These are phyloP conservation scores for Diospyros lotus DNA, from an alignment of 148 eudicot genomes.

Conservation along the genomic window DNA sequence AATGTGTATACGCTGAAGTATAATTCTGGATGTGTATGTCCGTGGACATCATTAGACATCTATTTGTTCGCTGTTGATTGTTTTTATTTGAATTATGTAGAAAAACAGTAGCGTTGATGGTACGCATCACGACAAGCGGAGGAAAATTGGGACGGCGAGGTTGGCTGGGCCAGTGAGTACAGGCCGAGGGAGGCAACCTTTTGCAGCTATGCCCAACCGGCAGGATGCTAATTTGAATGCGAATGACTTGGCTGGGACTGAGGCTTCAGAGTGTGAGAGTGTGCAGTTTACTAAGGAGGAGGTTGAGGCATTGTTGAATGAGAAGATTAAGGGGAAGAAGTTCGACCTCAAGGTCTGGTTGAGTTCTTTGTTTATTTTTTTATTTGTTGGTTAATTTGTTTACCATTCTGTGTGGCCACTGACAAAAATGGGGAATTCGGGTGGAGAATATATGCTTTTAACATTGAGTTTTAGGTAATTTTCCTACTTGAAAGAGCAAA, in stretches of 20 bases:
- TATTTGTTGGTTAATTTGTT: not conserved
- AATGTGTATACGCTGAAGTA: not conserved
- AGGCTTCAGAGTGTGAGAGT: slow-evolving; percentile 32
- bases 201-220: slow-evolving; percentile 32
- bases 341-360: slow-evolving; percentile 52
- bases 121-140: slow-evolving; percentile 41
- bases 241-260: slow-evolving; percentile 26
- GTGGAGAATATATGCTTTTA: not conserved
- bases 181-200: slow-evolving; percentile 39
- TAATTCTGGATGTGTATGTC: not conserved
- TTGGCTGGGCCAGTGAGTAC: slow-evolving; percentile 33
- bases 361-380: not conserved
- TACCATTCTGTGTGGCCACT: not conserved
- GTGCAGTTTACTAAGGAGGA: slow-evolving; percentile 59
- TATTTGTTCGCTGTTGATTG: not conserved
- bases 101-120: slow-evolving; percentile 38
- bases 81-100: slow-evolving; percentile 21
- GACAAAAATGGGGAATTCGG: not conserved
- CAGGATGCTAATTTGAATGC: slow-evolving; percentile 15
- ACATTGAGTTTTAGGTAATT: not conserved
- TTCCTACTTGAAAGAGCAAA: not conserved
- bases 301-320: slow-evolving; percentile 63
- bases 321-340: slow-evolving; percentile 60
- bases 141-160: slow-evolving; percentile 39
- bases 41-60: too few species aligned